Conservation (phyloP, 2,329 filamentous ascomycete genomes). For the Leptographium galeiforme region DNA sequence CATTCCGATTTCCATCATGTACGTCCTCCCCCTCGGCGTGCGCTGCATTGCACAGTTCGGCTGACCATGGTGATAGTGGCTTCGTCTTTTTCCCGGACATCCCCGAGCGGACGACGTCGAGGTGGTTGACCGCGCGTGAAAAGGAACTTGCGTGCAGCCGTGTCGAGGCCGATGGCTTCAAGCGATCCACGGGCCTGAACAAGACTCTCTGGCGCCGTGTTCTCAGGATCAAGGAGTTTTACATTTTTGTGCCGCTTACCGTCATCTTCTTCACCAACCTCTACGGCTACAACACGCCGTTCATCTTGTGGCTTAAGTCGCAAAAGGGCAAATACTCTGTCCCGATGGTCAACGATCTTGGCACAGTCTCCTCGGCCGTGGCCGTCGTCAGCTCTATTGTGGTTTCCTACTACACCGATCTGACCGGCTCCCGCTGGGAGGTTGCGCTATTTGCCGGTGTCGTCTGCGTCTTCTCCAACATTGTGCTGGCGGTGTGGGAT, state of each 20-base stretch:
- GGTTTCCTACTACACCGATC: slow-evolving; percentile 19
- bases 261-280: slow-evolving; percentile 26
- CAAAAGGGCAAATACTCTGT: slow-evolving; percentile 21
- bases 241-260: slow-evolving; percentile 26
- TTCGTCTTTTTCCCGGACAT: slow-evolving; percentile 29
- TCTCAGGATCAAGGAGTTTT: slow-evolving; percentile 32
- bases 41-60: not conserved
- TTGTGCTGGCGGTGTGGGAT: slow-evolving; percentile 32
- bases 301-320: slow-evolving; percentile 3
- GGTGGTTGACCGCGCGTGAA: slow-evolving; percentile 22
- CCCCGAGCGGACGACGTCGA: slow-evolving; percentile 23
- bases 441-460: not conserved
- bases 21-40: not conserved
- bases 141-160: slow-evolving; percentile 21
- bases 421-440: slow-evolving; percentile 7
- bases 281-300: slow-evolving; percentile 3
- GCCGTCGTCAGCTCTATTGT: slow-evolving; percentile 17
- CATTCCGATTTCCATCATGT: slow-evolving; percentile 34
- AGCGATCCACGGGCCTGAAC: slow-evolving; percentile 23
- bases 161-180: slow-evolving; percentile 15
- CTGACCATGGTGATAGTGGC: slow-evolving; percentile 15
- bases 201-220: slow-evolving; percentile 29
- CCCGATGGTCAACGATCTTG: slow-evolving; percentile 25
- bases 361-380: slow-evolving; percentile 25
- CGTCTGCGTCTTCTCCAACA: slow-evolving; percentile 20